Base-by-base conservation (phyloP, 495 filamentous ascomycete species). In the Umbilicaria muhlenbergii region DNA sequence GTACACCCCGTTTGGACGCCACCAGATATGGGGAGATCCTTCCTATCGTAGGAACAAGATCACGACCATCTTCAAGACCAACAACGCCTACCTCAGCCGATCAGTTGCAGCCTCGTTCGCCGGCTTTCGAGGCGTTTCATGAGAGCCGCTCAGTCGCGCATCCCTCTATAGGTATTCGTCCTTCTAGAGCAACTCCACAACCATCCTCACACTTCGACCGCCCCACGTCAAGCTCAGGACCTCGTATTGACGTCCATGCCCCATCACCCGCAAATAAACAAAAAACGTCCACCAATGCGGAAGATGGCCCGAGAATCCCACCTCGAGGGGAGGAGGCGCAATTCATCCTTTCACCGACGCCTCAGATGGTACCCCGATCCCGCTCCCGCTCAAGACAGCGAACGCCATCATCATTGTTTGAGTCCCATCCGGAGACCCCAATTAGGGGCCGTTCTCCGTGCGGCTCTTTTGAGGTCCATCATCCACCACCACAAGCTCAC, bases 401-500 rank as follows among this genome's bases (percentile, higher is more conserved):
- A 15, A 43, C 17, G 34, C 46, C 24, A 32, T 38, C 16, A 28
- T 42, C 15, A 34, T 36, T 24, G 19, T 37, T 24, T 36, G 45
- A 32, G 37, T 43, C 12, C 13, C 36, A 34, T 8, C 16, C 48
- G 15, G 32, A 34, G 36, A 41, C 45, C 21, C 35, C 43, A 7
- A n/a, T 38, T n/a, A 34, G 37, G 17, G 8, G 21, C 15, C 19
- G 4, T 11, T 15, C 16, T 43, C 12, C 32, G 24, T 24, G 44
- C 41, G 10, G 14, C 48, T 6, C 50, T 55, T 4, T 38, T 53
- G 4, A 56, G 11, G 34, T 48, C 44, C 21, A 43, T 52, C 44
- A 12, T 10, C 49, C 3, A 44, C 33, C 39, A 38, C 51, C n/a
- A 34, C 47, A 54, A 45, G 48, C 41, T 11, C 17, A 53, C 12